Base-by-base conservation (phyloP, 768 basidiomycete species). In the Kwoniella botswanensis region DNA sequence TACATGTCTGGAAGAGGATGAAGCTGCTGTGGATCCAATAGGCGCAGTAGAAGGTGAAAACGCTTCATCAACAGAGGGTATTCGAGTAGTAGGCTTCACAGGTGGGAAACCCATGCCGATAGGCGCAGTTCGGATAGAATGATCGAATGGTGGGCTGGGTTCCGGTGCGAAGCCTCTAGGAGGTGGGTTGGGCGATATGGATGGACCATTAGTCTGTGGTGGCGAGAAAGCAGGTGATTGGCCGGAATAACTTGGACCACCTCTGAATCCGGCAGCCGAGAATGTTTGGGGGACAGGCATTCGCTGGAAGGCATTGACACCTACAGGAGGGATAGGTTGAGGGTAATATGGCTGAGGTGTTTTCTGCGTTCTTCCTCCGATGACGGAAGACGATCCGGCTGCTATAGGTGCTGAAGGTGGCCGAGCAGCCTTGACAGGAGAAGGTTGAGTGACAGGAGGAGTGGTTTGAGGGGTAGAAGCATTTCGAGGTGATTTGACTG, bases 101-200 rank as follows among this genome's bases (percentile, higher is more conserved):
- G 72, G 71, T 35, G 78, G 78, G 74, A 79, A 78, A 18, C 81
- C 81, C 67, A 82, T 75, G 13, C 81, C 81, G 54, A 82, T 77
- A 2, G 79, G 70, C 6, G 77, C 77, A 12, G 78, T 77, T 1
- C 75, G 61, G 56, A 71, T 44, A n/a, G 70, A 67, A 44, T 68
- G 75, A 41, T 71, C 72, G 63, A 74, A 78, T 2, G 76, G 69
- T n/a, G 75, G 73, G 15, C 67, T 69, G 3, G 73, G 71, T 15
- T 75, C 71, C 11, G 74, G 72, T 17, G 67, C 54, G 44, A 64
- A 73, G 11, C 74, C 61, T 50, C 72, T 58, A 15, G 75, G 66
- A 61, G 68, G 73, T 46, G 65, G 73, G 53, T 74, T 77, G 44
- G 76, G 74, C 18, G 72, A 72, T 54, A 72, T 70, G 12, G 67